Evolutionary conservation across 495 filamentous ascomycete species (phyloP).

Genomic region (Aspergillus biplanus): DNA sequence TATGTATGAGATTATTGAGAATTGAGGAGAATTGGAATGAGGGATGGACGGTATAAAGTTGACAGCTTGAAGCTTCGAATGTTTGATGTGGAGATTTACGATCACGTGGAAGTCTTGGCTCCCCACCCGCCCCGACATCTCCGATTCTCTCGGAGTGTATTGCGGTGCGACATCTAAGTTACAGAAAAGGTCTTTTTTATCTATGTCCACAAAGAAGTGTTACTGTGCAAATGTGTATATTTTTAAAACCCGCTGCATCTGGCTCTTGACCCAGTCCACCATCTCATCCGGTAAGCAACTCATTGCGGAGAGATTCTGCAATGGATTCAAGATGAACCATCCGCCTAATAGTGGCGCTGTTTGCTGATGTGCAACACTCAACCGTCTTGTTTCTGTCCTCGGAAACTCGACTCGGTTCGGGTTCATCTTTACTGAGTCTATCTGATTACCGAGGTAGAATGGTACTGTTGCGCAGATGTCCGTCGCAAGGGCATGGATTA

Average conservation of each 20-base stretch:
- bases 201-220: not conserved
- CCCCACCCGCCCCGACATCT: not conserved
- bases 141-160: too few species aligned
- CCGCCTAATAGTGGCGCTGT: slow-evolving; percentile 42
- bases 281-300: slow-evolving; percentile 32
- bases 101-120: slow-evolving; percentile 14
- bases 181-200: too few species aligned
- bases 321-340: slow-evolving; percentile 36
- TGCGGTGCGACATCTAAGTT: too few species aligned
- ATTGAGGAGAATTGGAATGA: slow-evolving; percentile 1
- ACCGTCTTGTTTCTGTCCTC: slow-evolving; percentile 31
- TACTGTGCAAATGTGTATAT: slow-evolving; percentile 34
- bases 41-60: not conserved
- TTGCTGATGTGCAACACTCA: slow-evolving; percentile 33
- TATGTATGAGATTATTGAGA: too few species aligned
- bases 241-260: slow-evolving; percentile 36
- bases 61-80: not conserved
- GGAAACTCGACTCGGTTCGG: slow-evolving; percentile 41
- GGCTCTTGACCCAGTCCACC: slow-evolving; percentile 33
- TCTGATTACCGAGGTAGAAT: slow-evolving; percentile 46
- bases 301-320: slow-evolving; percentile 30
- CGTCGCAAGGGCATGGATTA: slow-evolving; percentile 35
- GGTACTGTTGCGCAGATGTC: slow-evolving; percentile 49
- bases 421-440: slow-evolving; percentile 34
- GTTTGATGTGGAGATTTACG: slow-evolving; percentile 20